These are phyloP conservation scores for Xylariales sp. DNA, from an alignment of 2,329 filamentous ascomycete genomes.

Conservation along the genomic window DNA sequence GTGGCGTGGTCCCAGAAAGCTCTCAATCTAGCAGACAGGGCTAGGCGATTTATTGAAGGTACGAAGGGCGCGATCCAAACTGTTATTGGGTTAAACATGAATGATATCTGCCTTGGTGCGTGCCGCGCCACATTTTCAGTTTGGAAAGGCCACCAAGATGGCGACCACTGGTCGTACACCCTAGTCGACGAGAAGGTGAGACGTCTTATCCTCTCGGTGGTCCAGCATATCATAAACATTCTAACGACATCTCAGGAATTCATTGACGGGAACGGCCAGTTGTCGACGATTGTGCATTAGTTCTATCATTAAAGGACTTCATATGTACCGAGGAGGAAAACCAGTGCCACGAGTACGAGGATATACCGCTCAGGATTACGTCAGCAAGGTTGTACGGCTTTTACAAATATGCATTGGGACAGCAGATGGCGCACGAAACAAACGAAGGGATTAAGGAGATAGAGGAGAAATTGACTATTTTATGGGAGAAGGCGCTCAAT, in stretches of 20 bases:
- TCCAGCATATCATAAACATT: neutral
- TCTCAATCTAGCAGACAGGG: slow-evolving; percentile 12
- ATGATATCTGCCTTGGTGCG: slow-evolving; percentile 17
- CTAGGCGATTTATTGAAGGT: slow-evolving; percentile 16
- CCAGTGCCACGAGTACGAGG: slow-evolving; percentile 6
- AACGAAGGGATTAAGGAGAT: neutral
- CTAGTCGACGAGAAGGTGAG: slow-evolving; percentile 1
- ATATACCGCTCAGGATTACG: slow-evolving; percentile 11
- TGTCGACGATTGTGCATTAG: slow-evolving; percentile 2
- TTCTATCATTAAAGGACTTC: slow-evolving; percentile 18
- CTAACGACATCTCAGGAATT: slow-evolving; percentile 7
- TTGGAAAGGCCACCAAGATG: slow-evolving; percentile 18
- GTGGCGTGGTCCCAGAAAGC: slow-evolving; percentile 23
- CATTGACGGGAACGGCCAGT: slow-evolving; percentile 6
- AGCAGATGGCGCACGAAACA: neutral
- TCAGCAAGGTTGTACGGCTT: slow-evolving; percentile 9
- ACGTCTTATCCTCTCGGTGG: neutral
- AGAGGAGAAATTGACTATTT: neutral
- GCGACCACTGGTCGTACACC: slow-evolving; percentile 6
- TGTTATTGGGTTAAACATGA: slow-evolving; percentile 25
- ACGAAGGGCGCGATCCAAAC: slow-evolving; percentile 10
- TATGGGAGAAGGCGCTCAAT: neutral
- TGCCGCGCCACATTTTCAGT: slow-evolving; percentile 15
- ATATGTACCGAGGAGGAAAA: neutral
- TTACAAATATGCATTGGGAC: neutral